These are phyloP conservation scores for Penicillium sp. DNA, from an alignment of 2,329 filamentous ascomycete genomes.

Conservation along the genomic window DNA sequence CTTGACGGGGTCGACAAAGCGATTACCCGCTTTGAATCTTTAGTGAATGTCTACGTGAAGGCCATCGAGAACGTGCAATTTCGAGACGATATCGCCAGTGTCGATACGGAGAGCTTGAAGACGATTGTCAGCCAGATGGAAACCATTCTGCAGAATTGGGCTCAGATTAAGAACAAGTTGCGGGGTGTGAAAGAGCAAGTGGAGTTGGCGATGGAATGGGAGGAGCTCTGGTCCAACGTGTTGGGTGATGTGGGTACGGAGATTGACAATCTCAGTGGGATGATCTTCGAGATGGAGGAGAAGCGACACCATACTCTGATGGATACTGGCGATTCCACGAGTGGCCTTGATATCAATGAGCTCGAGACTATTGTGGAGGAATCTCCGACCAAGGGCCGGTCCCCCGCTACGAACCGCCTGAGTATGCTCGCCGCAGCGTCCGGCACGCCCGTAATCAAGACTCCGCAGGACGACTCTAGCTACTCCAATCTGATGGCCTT, in stretches of 20 bases:
- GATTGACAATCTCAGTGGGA: slow-evolving; percentile 73
- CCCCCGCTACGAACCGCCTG: slow-evolving; percentile 64
- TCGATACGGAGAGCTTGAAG: slow-evolving; percentile 72
- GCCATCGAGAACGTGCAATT: slow-evolving; percentile 91
- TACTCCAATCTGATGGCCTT: slow-evolving; percentile 83
- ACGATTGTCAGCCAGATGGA: slow-evolving; percentile 88
- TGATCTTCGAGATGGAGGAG: slow-evolving; percentile 98
- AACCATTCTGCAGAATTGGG: slow-evolving; percentile 80
- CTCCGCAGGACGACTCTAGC: slow-evolving; percentile 78
- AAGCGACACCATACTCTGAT: slow-evolving; percentile 77
- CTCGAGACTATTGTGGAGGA: slow-evolving; percentile 94
- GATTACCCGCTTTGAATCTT: slow-evolving; percentile 79
- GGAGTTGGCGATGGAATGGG: slow-evolving; percentile 98
- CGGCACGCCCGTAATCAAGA: slow-evolving; percentile 48
- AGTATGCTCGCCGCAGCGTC: slow-evolving; percentile 63
- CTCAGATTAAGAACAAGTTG: slow-evolving; percentile 75
- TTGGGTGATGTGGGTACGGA: slow-evolving; percentile 91
- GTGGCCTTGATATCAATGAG: slow-evolving; percentile 77
- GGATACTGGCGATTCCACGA: slow-evolving; percentile 59
- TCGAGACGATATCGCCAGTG: slow-evolving; percentile 72
- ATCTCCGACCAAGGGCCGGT: slow-evolving; percentile 63
- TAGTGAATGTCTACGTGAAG: slow-evolving; percentile 89
- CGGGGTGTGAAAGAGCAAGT: slow-evolving; percentile 85
- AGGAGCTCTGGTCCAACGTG: slow-evolving; percentile 92
- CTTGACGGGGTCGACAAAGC: slow-evolving; percentile 64